phyloP scores from a whole-genome alignment of 768 basidiomycete species.

The Tulasnella sp. region DNA sequence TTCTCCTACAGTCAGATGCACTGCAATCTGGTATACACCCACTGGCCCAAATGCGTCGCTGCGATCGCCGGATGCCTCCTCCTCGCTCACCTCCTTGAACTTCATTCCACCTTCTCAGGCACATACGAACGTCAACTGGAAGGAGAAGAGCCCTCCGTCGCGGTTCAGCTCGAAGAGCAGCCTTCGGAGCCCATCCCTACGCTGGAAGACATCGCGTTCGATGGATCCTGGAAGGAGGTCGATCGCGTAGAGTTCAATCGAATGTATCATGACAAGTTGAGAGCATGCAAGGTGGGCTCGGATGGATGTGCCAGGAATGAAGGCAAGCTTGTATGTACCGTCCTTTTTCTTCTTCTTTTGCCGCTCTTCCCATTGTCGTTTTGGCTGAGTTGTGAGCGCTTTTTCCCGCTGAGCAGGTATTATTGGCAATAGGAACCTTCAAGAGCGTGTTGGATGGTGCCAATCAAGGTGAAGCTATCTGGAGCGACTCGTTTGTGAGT shows the following conservation, averaged over 20 bases:
- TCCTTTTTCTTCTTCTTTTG: not conserved
- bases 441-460: not conserved
- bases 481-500: not conserved
- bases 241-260: not conserved
- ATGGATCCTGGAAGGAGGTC: slow-evolving; percentile 7
- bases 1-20: too few species aligned
- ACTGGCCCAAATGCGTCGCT: too few species aligned
- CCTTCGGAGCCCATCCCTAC: too few species aligned
- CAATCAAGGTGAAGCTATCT: not conserved
- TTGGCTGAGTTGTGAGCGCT: not conserved
- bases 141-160: too few species aligned
- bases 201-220: not conserved
- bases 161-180: too few species aligned
- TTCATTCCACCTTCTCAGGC: too few species aligned
- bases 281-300: not conserved
- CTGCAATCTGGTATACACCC: too few species aligned
- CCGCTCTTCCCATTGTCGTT: too few species aligned
- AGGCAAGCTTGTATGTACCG: not conserved
- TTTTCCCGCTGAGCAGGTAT: not conserved
- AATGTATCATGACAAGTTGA: not conserved
- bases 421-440: not conserved
- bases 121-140: too few species aligned
- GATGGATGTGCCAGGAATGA: not conserved
- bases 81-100: too few species aligned
- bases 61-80: too few species aligned